Evolutionary conservation across 2,329 filamentous ascomycete species (phyloP), one percentile per base, ranked within the genome.

Genomic region (Aspergillus awamori): DNA sequence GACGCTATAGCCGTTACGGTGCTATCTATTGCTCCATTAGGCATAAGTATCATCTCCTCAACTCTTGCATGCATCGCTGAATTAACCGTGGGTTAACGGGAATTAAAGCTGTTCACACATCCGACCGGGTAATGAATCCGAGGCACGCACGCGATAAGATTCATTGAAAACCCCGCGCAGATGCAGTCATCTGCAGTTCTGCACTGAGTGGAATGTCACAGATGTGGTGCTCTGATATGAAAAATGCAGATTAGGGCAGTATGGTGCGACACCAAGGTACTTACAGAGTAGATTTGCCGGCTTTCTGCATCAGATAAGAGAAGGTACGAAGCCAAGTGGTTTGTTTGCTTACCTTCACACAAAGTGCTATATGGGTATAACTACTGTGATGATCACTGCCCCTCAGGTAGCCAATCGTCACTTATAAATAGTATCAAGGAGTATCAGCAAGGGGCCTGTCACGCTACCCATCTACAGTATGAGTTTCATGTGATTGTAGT

Each of bases 111-210:
- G 26, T 17, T 30, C 26, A 28, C 24, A 51, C 10, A 51, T 51
- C 47, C 26, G 47, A 33, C 47, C 47, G 13, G 47, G 24, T 33
- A 28, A 41, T 39, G 17, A 20, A 30, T 26, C 53, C 39, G 28
- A 56, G 17, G 53, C 26, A 22, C 8, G 53, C 28, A 30, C 28
- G 28, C 26, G 53, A 56, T 56, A 56, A 56, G 53, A 45, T 33
- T 26, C 53, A 20, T 10, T 26, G 47, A 33, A 51, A 5, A 4
- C 47, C 53, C 39, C 53, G 41, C 53, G 26, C 39, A 45, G 53
- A 45, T 47, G 53, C 39, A 56, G 26, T 45, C 26, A 47, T 56
- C 39, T 45, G 53, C 53, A 56, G 20, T 39, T 56, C 41, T 33
- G 53, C 53, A 56, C 28, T 39, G 53, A 26, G 17, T 51, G 26